Percentiles rank a stretch among this genome's conserved stretches.
These are phyloP conservation scores for Gossypium mustelinum DNA, from an alignment of 345 rosid species.

Conservation along the genomic window DNA sequence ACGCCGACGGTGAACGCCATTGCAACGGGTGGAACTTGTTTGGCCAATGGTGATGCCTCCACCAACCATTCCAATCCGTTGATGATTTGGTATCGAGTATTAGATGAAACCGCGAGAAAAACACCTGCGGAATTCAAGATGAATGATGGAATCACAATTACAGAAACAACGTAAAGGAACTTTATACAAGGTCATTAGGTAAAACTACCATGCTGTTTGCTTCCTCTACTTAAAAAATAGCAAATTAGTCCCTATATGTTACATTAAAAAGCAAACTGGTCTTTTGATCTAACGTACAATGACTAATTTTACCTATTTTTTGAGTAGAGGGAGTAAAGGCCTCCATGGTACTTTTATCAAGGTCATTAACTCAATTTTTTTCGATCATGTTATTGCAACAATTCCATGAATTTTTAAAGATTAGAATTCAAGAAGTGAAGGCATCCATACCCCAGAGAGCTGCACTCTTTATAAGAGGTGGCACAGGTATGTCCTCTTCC, in stretches of 20 bases:
- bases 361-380: not conserved
- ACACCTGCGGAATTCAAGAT: conserved; percentile 43
- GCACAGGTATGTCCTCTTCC: conserved; percentile 79
- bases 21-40: conserved; percentile 65
- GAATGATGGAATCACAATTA: not conserved
- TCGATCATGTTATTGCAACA: not conserved
- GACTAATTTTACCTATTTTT: no score
- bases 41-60: conserved; percentile 69
- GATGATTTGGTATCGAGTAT: conserved; percentile 70
- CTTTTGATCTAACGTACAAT: no score
- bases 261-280: no score
- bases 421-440: not conserved
- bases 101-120: conserved; percentile 77
- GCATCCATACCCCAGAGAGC: conserved; percentile 92
- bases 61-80: conserved; percentile 74
- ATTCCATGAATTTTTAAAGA: not conserved
- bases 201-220: no score
- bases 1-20: conserved; percentile 86
- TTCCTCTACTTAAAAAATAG: no score
- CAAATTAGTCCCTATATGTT: no score
- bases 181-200: not conserved
- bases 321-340: not conserved
- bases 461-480: conserved; percentile 87
- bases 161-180: not conserved
- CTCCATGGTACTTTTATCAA: no score